These are phyloP conservation scores for Trichoderma parareesei DNA, from an alignment of 495 filamentous ascomycete genomes.

Conservation along the genomic window DNA sequence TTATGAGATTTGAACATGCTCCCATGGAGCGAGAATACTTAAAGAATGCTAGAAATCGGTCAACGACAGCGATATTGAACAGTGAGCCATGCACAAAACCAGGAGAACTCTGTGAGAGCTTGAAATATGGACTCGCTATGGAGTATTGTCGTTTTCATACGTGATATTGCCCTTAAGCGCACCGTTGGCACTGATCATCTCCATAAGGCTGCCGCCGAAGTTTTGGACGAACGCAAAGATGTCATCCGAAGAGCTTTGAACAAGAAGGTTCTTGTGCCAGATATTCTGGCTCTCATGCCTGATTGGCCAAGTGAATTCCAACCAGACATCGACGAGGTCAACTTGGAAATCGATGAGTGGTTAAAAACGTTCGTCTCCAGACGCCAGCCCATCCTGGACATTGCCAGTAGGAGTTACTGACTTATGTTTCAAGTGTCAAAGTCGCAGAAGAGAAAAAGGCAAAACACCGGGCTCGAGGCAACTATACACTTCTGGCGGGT, in stretches of 20 bases:
- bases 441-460: background rate
- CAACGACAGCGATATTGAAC: too few species aligned
- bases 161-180: background rate
- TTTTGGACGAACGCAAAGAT: slow-evolving; percentile 18
- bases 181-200: background rate
- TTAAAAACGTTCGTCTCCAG: background rate
- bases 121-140: background rate
- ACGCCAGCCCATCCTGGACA: background rate
- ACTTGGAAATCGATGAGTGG: slow-evolving; percentile 18
- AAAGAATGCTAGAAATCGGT: too few species aligned
- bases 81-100: too few species aligned
- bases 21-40: too few species aligned
- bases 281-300: slow-evolving; percentile 22
- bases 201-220: background rate
- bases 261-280: slow-evolving; percentile 22
- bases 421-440: background rate
- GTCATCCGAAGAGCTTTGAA: slow-evolving; percentile 20
- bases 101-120: too few species aligned
- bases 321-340: slow-evolving; percentile 21
- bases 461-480: background rate
- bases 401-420: background rate
- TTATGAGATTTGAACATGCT: too few species aligned
- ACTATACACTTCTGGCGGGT: background rate
- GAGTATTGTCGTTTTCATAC: background rate
- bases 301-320: slow-evolving; percentile 20